Conservation (phyloP, 208 protist genomes). For the Wallacemonas sp. region DNA sequence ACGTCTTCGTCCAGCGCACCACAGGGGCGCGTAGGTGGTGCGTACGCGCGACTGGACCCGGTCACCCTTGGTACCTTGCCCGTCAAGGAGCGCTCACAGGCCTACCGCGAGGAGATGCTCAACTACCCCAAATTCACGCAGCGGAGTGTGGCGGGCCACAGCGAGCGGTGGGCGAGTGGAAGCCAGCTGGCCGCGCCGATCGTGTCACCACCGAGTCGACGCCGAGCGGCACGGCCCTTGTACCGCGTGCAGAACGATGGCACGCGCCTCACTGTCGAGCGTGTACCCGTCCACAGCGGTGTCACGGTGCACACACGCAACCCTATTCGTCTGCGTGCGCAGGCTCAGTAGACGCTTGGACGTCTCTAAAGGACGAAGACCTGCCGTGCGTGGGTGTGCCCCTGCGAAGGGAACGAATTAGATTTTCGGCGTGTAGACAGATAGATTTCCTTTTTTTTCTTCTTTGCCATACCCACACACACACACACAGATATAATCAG, state of each 20-base stretch:
- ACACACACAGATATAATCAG: no score
- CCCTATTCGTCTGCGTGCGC: not conserved
- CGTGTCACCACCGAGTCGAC: conserved; percentile 1
- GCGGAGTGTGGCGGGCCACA: conserved; percentile 23
- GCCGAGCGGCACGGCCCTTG: not conserved
- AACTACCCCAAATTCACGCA: conserved; percentile 57
- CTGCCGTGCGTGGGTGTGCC: no score
- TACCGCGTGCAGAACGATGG: no score
- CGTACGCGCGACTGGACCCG: conserved; percentile 10
- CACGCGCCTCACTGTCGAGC: not conserved
- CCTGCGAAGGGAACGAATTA: no score
- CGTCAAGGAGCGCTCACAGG: conserved; percentile 28
- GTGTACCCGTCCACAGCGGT: conserved; percentile 15
- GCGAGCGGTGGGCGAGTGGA: conserved; percentile 39
- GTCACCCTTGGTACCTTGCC: conserved; percentile 28
- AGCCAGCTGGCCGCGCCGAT: conserved; percentile 53
- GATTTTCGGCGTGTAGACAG: no score
- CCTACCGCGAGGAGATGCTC: conserved; percentile 40
- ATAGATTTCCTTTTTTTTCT: no score
- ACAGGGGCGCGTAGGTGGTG: no score
- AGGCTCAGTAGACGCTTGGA: not conserved
- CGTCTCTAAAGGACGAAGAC: no score
- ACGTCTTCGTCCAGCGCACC: no score
- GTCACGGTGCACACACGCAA: conserved; percentile 11
- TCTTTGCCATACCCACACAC: no score